A percentile compares a stretch with the other conserved stretches of the same genome.
phyloP scores from a whole-genome alignment of 768 basidiomycete genomes.

The Coprinopsis strossmayeri region DNA sequence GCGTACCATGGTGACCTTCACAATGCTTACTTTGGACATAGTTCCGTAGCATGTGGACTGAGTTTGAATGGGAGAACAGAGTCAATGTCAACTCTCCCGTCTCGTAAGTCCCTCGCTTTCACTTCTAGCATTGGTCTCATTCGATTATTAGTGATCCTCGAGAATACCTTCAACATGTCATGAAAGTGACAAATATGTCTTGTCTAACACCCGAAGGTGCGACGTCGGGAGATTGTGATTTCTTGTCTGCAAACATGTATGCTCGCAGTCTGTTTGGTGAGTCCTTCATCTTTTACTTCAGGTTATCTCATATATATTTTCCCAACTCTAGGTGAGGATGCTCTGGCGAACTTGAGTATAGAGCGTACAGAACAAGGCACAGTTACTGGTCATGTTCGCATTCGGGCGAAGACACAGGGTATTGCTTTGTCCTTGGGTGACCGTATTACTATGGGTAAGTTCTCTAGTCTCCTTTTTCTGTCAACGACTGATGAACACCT shows the following conservation, averaged over 20 bases:
- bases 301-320: not conserved
- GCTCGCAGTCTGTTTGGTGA: slow-evolving; percentile 88
- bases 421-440: slow-evolving; percentile 95
- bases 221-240: slow-evolving; percentile 92
- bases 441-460: slow-evolving; percentile 63
- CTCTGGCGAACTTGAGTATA: slow-evolving; percentile 89
- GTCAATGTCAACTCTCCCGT: slow-evolving; percentile 87
- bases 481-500: too few relatives aligned
- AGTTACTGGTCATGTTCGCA: slow-evolving; percentile 90
- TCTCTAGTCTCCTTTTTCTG: not conserved
- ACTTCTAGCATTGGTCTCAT: too few relatives aligned
- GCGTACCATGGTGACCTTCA: too few relatives aligned
- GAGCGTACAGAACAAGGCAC: slow-evolving; percentile 78
- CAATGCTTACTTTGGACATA: too few relatives aligned
- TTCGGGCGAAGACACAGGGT: slow-evolving; percentile 96
- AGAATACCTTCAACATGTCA: slow-evolving; percentile 88
- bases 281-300: slow-evolving; percentile 20
- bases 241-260: slow-evolving; percentile 95
- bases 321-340: slow-evolving; percentile 75
- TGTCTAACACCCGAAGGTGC: slow-evolving; percentile 95
- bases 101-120: too few relatives aligned
- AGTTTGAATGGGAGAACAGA: slow-evolving; percentile 99
- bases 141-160: too few relatives aligned
- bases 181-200: slow-evolving; percentile 97
- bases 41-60: slow-evolving; percentile 99